Evolutionary conservation across 2,329 filamentous ascomycete species (phyloP), one percentile per base, ranked within the genome.

Genomic region (Septoria linicola): DNA sequence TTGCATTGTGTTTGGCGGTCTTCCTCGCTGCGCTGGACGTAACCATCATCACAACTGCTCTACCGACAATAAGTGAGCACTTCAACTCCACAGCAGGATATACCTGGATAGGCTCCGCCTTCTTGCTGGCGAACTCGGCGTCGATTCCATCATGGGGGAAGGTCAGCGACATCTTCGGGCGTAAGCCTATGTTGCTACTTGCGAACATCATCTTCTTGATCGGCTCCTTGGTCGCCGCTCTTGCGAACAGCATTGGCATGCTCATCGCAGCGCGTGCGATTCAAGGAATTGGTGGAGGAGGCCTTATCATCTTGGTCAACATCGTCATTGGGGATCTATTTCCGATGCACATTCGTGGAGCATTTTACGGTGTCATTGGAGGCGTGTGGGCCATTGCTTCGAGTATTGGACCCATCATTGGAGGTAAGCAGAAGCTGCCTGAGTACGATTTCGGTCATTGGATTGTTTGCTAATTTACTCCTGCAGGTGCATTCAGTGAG

Each of bases 401-500:
- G 30, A 80, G 79, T 0, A 69, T 87, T n/a, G 86, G 85, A 0
- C 85, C 85, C 0, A 72, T 84, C 1, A 34, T 88, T 4, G 85
- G 85, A 14, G 85, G 85, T 7, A 77, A 79, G 0, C 23, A 27
- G 23, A n/a, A n/a, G n/a, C n/a, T n/a, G n/a, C n/a, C n/a, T n/a
- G n/a, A n/a, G n/a, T n/a, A n/a, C n/a, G n/a, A n/a, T n/a, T n/a
- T n/a, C n/a, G n/a, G n/a, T n/a, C n/a, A n/a, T n/a, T 83, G 89
- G 55, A 85, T 84, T 0, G 74, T 81, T 13, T 35, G 14, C 19
- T 27, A 3, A 84, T 85, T n/a, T 0, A 72, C 85, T 1, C 71
- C 88, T 4, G 85, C 85, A 14, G 86, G 86, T 6, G 77, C 79
- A 0, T 83, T 89, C 56, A 85, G 84, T 0, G 74, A 82, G 48